Evolutionary conservation across 805 yeast genomes (phyloP).

Genomic region (Starmerella davenportii): DNA sequence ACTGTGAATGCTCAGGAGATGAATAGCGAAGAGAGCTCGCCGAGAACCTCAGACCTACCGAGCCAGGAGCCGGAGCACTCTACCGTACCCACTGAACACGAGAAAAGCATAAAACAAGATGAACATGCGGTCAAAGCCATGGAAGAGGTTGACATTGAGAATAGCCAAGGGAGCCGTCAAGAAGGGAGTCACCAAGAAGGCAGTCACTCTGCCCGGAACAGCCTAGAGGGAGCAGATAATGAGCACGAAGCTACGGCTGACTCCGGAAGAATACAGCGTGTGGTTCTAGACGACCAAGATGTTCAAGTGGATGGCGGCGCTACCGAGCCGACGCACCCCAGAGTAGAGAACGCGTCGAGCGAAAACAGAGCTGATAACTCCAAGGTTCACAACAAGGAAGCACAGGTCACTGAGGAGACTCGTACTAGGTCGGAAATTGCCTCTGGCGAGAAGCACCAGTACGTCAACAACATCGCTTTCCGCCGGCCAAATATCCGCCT

Average conservation of each 20-base stretch:
- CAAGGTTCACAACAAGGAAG: neutral
- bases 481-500: conserved; percentile 16
- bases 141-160: neutral
- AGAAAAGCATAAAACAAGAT: neutral
- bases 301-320: too few species aligned
- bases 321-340: neutral
- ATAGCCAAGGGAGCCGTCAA: too few species aligned
- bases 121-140: neutral
- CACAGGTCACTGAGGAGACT: too few species aligned
- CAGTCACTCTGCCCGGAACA: too few species aligned
- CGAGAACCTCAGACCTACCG: too few species aligned
- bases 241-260: neutral
- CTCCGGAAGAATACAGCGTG: too few species aligned
- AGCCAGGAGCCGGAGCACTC: neutral
- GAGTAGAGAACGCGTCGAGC: neutral
- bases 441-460: neutral
- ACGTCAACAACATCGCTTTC: conserved; percentile 5
- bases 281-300: neutral
- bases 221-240: neutral
- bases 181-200: too few species aligned
- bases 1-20: neutral
- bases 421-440: too few species aligned
- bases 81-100: neutral
- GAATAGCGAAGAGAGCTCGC: neutral
- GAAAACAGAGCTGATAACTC: neutral